Percentiles rank a stretch among this genome's conserved stretches.
Evolutionary conservation across 2,329 filamentous ascomycete species (phyloP).

Genomic region (Colletotrichum neosansevieriae): DNA sequence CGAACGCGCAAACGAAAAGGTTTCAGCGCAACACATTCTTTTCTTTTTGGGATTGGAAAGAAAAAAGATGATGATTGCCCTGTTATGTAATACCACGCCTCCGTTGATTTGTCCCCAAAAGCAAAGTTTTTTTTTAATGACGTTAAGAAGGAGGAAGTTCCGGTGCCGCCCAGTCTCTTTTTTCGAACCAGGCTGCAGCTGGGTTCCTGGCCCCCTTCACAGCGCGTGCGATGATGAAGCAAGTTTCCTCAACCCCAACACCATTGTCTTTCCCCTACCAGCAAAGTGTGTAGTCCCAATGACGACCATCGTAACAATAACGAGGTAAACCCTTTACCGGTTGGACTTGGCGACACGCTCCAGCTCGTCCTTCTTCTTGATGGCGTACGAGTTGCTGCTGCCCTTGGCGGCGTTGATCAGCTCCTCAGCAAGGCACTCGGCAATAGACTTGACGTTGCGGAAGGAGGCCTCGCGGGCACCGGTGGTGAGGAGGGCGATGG

Average conservation of each 20-base stretch:
- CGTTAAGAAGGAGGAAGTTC: conserved; percentile 21
- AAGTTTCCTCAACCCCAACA: conserved; percentile 46
- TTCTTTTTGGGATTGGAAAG: conserved; percentile 23
- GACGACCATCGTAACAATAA: not conserved
- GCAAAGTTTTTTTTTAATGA: conserved; percentile 34
- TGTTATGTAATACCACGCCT: conserved; percentile 41
- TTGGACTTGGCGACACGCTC: conserved; percentile 99
- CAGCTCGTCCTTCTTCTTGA: conserved; percentile 99
- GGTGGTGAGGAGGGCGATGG: conserved; percentile 98
- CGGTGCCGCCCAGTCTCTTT: not conserved
- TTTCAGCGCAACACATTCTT: conserved; percentile 33
- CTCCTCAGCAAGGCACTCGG: conserved; percentile 99
- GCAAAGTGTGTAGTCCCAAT: conserved; percentile 36
- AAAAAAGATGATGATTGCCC: conserved; percentile 41
- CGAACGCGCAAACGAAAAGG: conserved; percentile 60
- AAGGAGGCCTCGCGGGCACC: conserved; percentile 98
- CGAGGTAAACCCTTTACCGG: conserved; percentile 80
- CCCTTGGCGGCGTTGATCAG: conserved; percentile 99
- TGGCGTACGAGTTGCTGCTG: conserved; percentile 99
- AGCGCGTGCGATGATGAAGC: conserved; percentile 24
- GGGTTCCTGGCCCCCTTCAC: conserved; percentile 14
- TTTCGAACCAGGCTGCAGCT: not conserved
- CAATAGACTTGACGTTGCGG: conserved; percentile 99
- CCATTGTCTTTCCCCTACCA: not conserved
- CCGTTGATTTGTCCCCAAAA: conserved; percentile 41